phyloP scores from a whole-genome alignment of 345 rosid species.

The Populus deltoides region DNA sequence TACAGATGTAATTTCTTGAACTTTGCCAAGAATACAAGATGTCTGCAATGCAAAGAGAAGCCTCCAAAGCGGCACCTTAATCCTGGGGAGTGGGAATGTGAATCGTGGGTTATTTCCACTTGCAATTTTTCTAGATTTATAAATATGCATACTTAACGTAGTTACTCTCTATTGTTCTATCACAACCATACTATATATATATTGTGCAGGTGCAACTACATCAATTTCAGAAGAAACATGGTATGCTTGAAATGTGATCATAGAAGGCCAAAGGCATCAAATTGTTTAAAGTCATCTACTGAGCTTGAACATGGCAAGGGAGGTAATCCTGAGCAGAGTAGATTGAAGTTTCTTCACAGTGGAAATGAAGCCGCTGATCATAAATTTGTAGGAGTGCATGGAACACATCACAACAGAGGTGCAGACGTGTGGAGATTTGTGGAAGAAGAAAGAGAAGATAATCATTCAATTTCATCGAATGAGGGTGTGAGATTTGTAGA shows the following conservation, averaged over 20 bases:
- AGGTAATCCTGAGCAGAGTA: neutral
- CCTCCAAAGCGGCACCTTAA: slow-evolving; percentile 72
- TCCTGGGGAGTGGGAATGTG: slow-evolving; percentile 97
- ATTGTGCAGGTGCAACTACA: slow-evolving; percentile 65
- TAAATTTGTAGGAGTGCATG: neutral
- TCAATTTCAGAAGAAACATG: slow-evolving; percentile 76
- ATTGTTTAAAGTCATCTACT: slow-evolving; percentile 21
- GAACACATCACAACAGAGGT: slow-evolving; percentile 16
- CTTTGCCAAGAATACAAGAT: slow-evolving; percentile 78
- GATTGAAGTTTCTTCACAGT: neutral
- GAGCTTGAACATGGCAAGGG: slow-evolving; percentile 10
- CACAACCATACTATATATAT: neutral
- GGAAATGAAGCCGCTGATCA: neutral
- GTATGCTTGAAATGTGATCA: slow-evolving; percentile 85
- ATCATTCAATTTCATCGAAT: slow-evolving; percentile 14
- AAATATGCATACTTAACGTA: neutral
- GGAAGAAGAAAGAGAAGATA: slow-evolving; percentile 31
- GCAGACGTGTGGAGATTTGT: slow-evolving; percentile 51
- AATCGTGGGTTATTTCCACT: slow-evolving; percentile 58
- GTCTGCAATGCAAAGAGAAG: slow-evolving; percentile 70
- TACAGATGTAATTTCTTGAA: slow-evolving; percentile 82
- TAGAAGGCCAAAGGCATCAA: slow-evolving; percentile 54
- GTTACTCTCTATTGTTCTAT: neutral
- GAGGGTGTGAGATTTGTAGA: slow-evolving; percentile 35
- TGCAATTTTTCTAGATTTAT: neutral